Evolutionary conservation across 2,329 filamentous ascomycete species (phyloP), one percentile per base, ranked within the genome.

Genomic region (Dendryphion nanum): DNA sequence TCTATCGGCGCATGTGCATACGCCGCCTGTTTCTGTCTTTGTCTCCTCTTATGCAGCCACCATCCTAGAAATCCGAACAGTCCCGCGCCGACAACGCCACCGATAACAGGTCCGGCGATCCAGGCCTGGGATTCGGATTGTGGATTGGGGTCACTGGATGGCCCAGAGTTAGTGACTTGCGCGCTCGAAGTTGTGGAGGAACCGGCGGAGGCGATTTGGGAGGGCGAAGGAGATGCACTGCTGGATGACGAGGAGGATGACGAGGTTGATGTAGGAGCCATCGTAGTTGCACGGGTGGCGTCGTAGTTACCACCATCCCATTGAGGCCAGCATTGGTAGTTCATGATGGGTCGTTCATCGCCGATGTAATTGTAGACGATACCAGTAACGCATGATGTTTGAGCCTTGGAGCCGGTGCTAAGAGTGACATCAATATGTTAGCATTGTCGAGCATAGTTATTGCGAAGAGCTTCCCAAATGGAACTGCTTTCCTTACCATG

Each of bases 261-360:
- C 14, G 37, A 28, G 7, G 17, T 23, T 2, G 30, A 17, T 18
- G 15, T 12, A 10, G 36, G 19, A 16, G 19, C 6, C 6, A 18
- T 40, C 6, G 34, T 32, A 20, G 33, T 41, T n/a, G 18, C 13
- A 14, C 20, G 18, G 4, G 35, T 40, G 1, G 39, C 39, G 16
- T 28, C 29, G 31, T 32, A 46, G 18, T 41, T 41, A 4, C 43
- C 43, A 7, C 23, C 30, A n/a, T 32, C 26, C 43, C 43, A 46
- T 6, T 31, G 4, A 4, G 43, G 43, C 43, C 43, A 46, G 37
- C 40, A 46, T 26, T 46, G 43, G 31, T 40, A 46, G 20, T 43
- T 43, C 30, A 35, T 40, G 14, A 46, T 41, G 8, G 43, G 43
- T 4, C 32, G 7, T n/a, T 36, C 30, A 17, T 46, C 43, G 6